Conservation (phyloP, 352 stramenopile species). For the Globisporangium cederbergense region DNA sequence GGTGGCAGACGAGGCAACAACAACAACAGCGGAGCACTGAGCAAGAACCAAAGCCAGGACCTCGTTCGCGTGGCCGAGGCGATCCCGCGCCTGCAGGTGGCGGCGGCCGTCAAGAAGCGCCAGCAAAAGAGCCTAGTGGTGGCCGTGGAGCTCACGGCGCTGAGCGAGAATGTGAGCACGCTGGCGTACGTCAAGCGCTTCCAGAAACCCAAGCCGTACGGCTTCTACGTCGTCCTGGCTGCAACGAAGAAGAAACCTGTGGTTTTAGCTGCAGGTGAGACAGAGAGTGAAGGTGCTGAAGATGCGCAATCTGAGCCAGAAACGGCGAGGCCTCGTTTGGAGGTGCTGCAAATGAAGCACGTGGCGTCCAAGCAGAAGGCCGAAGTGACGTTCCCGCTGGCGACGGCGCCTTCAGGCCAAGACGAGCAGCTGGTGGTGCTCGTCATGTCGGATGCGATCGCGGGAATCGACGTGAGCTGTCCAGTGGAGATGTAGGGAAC, state of each 20-base stretch:
- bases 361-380: constrained; percentile 43
- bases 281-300: neutral
- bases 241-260: constrained; percentile 11
- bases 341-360: constrained; percentile 61
- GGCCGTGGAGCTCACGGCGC: constrained; percentile 34
- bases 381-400: constrained; percentile 31
- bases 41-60: constrained; percentile 40
- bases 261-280: neutral
- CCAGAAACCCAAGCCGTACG: constrained; percentile 66
- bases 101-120: constrained; percentile 20
- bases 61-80: constrained; percentile 38
- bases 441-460: constrained; percentile 55
- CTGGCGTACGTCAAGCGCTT: constrained; percentile 41
- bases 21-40: constrained; percentile 15
- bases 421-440: constrained; percentile 28
- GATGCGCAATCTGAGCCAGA: neutral
- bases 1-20: constrained; percentile 10
- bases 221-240: constrained; percentile 66
- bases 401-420: neutral
- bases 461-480: constrained; percentile 30
- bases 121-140: constrained; percentile 22
- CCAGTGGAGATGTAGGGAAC: constrained; percentile 4
- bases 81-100: constrained; percentile 40
- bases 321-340: neutral
- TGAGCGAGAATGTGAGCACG: constrained; percentile 27